Evolutionary conservation across 148 eudicot genomes (phyloP), one percentile per base, ranked within the genome.

Genomic region (Spergularia marina): DNA sequence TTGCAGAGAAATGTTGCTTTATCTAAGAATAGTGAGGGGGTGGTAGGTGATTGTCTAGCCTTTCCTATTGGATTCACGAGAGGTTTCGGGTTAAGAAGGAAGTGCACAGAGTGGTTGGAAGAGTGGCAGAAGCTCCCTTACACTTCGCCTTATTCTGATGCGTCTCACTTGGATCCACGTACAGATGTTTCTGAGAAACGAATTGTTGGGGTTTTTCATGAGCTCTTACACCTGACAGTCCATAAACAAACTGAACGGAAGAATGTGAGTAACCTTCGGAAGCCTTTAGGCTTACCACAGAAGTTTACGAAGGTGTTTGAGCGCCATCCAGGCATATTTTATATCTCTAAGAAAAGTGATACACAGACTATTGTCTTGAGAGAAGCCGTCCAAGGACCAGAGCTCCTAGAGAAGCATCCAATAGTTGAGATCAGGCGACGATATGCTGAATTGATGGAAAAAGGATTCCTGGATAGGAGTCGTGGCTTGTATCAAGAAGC

Each of bases 111-210:
- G 57, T 94, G 98, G 98, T 81, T 94, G 72, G 86, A 88, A 61
- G 98, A 94, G 71, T 94, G 98, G 98, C 98, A 94, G 58, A 87
- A 55, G 80, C 89, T 94, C 56, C 98, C 98, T 54, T 94, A 94
- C 80, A 90, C 95, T 51, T 91, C 91, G 18, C 98, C 98, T 30
- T 94, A 94, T 68, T 40, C 60, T 13, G 90, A 91, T 78, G 79
- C 90, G 40, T 88, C 90, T 30, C 95, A 88, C 60, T 82, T 94
- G 88, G 98, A 94, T 83, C 90, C 90, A 1, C 88, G 97, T 18
- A 94, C 98, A 12, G 97, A 94, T 88, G 86, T 83, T 16, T 90
- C 98, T 41, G 98, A 94, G 78, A 94, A 94, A 74, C 85, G 98
- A 70, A 83, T 84, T 61, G 97, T 91, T 53, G 98, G 97, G 66